Evolutionary conservation across 257 asterid species (phyloP).

Genomic region (Thymus quinquecostatus): DNA sequence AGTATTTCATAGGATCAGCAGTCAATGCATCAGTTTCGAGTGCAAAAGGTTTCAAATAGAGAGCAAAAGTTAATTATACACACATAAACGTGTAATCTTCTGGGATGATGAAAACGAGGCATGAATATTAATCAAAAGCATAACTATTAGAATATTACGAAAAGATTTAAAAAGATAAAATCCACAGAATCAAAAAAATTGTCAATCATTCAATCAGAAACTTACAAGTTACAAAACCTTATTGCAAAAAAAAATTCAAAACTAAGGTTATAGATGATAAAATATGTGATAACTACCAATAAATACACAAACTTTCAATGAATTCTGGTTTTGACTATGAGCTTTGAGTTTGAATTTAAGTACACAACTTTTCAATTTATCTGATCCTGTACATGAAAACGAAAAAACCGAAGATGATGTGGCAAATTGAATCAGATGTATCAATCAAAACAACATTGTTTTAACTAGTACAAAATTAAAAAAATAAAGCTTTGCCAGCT

Average conservation of each 20-base stretch:
- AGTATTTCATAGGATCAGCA: constrained; percentile 17
- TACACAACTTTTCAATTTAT: no score
- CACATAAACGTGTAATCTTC: constrained; percentile 12
- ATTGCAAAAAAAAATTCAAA: neutral
- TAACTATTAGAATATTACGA: neutral
- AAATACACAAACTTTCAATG: no score
- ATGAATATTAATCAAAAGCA: constrained; percentile 6
- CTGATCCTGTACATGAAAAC: no score
- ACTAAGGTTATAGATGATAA: neutral
- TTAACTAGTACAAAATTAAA: no score
- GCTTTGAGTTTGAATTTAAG: no score
- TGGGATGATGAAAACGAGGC: neutral
- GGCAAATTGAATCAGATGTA: no score
- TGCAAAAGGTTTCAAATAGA: neutral
- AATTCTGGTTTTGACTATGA: no score
- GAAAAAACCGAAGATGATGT: no score
- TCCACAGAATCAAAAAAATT: neutral
- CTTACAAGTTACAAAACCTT: neutral
- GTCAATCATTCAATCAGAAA: constrained; percentile 13
- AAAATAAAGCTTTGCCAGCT: no score
- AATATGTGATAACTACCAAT: neutral
- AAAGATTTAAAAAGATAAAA: neutral
- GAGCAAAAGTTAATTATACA: constrained; percentile 1
- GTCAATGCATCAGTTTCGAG: neutral
- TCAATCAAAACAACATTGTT: no score